A percentile compares a stretch with the other conserved stretches of the same genome.
These are phyloP conservation scores for Trichoderma erinaceum DNA, from an alignment of 495 filamentous ascomycete genomes.

Conservation along the genomic window DNA sequence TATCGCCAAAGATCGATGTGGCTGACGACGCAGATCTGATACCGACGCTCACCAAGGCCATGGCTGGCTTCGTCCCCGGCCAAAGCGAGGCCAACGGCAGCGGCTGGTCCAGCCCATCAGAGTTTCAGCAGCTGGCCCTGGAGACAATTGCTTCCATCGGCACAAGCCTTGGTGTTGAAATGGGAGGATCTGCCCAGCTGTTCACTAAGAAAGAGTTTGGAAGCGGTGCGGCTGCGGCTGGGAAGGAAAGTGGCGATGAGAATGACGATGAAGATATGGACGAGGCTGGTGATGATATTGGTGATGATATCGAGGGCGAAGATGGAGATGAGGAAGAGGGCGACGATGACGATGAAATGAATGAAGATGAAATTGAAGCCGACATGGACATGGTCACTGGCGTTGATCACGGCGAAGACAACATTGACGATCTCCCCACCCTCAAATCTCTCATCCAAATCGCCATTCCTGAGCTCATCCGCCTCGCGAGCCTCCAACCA, in stretches of 20 bases:
- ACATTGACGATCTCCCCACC: conserved; percentile 39
- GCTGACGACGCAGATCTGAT: conserved; percentile 47
- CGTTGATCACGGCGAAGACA: conserved; percentile 33
- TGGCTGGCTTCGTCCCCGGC: conserved; percentile 28
- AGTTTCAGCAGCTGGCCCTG: conserved; percentile 43
- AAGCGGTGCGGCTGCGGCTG: conserved; percentile 25
- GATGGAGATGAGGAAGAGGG: conserved; percentile 23
- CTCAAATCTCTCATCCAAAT: conserved; percentile 41
- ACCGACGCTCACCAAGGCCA: conserved; percentile 33
- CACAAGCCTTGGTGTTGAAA: conserved; percentile 43
- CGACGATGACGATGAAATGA: conserved; percentile 25
- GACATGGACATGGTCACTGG: conserved; percentile 55
- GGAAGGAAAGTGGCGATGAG: conserved; percentile 27
- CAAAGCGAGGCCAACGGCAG: conserved; percentile 26
- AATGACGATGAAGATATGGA: conserved; percentile 32
- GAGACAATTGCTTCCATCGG: conserved; percentile 56
- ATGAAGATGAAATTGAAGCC: conserved; percentile 43
- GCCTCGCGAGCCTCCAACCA: conserved; percentile 28
- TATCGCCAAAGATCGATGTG: conserved; percentile 37
- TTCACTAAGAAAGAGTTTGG: background rate
- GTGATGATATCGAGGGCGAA: conserved; percentile 29
- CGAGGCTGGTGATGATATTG: conserved; percentile 30
- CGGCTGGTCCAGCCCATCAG: conserved; percentile 22
- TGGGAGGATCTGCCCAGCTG: conserved; percentile 15
- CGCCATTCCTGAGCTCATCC: conserved; percentile 45